phyloP scores from a whole-genome alignment of 1,284 basidiomycete species.

The Sanguinoderma infundibulare region DNA sequence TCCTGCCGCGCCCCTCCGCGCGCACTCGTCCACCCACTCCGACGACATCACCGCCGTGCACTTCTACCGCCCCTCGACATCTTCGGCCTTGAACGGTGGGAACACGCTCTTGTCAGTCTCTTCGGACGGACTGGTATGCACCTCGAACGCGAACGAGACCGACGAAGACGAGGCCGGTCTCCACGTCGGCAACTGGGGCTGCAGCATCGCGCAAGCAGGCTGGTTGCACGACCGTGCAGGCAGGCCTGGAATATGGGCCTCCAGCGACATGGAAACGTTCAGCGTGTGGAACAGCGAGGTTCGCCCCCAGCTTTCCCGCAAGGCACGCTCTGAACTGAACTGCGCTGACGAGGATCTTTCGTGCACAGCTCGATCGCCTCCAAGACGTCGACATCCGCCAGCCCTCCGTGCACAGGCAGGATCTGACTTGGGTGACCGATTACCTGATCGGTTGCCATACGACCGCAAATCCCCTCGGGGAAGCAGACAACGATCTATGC shows the following conservation, averaged over 20 bases:
- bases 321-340: background rate
- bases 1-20: slow-evolving; percentile 51
- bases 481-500: slow-evolving; percentile 36
- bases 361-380: slow-evolving; percentile 38
- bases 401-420: slow-evolving; percentile 40
- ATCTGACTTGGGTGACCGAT: slow-evolving; percentile 44
- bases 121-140: slow-evolving; percentile 72
- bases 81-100: slow-evolving; percentile 5
- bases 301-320: background rate
- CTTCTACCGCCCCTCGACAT: slow-evolving; percentile 44
- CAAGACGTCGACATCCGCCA: slow-evolving; percentile 40
- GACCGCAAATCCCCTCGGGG: slow-evolving; percentile 24
- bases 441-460: slow-evolving; percentile 44
- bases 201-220: slow-evolving; percentile 74
- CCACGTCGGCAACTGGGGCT: slow-evolving; percentile 75
- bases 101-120: slow-evolving; percentile 68
- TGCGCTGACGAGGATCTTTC: background rate
- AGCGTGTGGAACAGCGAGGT: slow-evolving; percentile 74
- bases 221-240: slow-evolving; percentile 52
- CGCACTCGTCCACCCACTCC: slow-evolving; percentile 71
- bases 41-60: slow-evolving; percentile 76
- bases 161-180: slow-evolving; percentile 79
- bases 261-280: slow-evolving; percentile 86
- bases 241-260: slow-evolving; percentile 61
- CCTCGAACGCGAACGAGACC: slow-evolving; percentile 65